Evolutionary conservation across 1,284 basidiomycete species (phyloP).

Genomic region (Cutaneotrichosporon mucoides): DNA sequence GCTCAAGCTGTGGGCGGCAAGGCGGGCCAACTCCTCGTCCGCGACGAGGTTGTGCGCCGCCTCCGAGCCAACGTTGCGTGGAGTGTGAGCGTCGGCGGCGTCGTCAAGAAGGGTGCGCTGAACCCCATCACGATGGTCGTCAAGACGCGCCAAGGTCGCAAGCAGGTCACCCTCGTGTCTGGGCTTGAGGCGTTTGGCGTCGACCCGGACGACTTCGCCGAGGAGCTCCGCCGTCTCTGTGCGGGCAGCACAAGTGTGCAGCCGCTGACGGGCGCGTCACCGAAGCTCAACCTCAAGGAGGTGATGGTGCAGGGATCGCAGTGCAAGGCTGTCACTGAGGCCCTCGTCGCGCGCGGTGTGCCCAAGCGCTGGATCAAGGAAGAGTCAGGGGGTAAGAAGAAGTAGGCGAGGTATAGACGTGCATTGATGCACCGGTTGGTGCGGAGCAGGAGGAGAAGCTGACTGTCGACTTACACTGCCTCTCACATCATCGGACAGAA

Average conservation of each 20-base stretch:
- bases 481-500: too few relatives aligned
- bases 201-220: slow-evolving; percentile 66
- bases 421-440: too few relatives aligned
- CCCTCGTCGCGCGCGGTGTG: slow-evolving; percentile 64
- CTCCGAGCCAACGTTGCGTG: slow-evolving; percentile 34
- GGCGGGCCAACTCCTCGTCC: slow-evolving; percentile 58
- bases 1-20: slow-evolving; percentile 49
- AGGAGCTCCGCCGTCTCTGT: slow-evolving; percentile 69
- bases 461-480: too few relatives aligned
- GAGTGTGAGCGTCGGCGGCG: slow-evolving; percentile 37
- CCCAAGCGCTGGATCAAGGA: slow-evolving; percentile 73
- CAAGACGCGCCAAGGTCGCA: slow-evolving; percentile 70
- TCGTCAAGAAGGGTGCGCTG: slow-evolving; percentile 61
- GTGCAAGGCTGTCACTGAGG: slow-evolving; percentile 60
- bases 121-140: slow-evolving; percentile 64
- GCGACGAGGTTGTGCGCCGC: slow-evolving; percentile 61
- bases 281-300: slow-evolving; percentile 53
- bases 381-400: slow-evolving; percentile 27
- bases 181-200: slow-evolving; percentile 73
- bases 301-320: slow-evolving; percentile 81
- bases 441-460: too few relatives aligned
- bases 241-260: slow-evolving; percentile 65
- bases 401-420: slow-evolving; percentile 1
- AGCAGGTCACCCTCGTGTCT: slow-evolving; percentile 69
- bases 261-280: slow-evolving; percentile 43